Base-by-base conservation (phyloP, 1,139 yeast genomes). In the Zygosaccharomyces pseudobailii region DNA sequence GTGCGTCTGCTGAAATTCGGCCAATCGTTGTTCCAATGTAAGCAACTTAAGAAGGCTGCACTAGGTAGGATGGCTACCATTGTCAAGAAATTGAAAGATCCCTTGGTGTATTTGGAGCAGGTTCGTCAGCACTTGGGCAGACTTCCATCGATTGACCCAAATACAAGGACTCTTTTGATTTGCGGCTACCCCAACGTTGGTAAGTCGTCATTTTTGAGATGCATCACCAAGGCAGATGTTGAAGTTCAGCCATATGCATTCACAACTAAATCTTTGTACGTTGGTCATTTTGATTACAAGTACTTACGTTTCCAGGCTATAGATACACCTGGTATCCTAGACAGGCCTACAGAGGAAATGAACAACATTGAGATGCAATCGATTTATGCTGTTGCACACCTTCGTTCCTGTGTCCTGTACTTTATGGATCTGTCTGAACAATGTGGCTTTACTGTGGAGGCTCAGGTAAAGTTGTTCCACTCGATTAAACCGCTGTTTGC, bases 181-280 rank as follows among this genome's bases (percentile, higher is more conserved):
- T 94, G 98, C 74, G 99, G 99, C 54, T 92, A 92, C 72, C 99
- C 99, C 49, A 92, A 92, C 69, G 99, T 92, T 52, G 99, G 99
- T 72, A 92, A 92, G 72, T 92, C 98, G 10, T 88, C 97, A 21
- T 92, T 92, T 72, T 78, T 92, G 70, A 80, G 82, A 65, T 82
- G 94, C 69, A 87, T 94, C 70, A 92, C 98, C 54, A 87, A 95
- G 64, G 98, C 98, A 31, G 97, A 92, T 62, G 99, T 92, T 51
- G 99, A 92, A 63, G 98, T 94, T 53, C 98, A 94, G 71, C 98
- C 98, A 34, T 92, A 92, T 71, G 98, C 98, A 40, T 92, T 92
- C 80, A 90, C 97, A 59, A 90, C 97, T 54, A 90, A 90, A 72
- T 86, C 96, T 39, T 75, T 90, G 58, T 90, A 87, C 64, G 97